Base-by-base conservation (phyloP, 768 basidiomycete species). In the Pleurotus eryngii region DNA sequence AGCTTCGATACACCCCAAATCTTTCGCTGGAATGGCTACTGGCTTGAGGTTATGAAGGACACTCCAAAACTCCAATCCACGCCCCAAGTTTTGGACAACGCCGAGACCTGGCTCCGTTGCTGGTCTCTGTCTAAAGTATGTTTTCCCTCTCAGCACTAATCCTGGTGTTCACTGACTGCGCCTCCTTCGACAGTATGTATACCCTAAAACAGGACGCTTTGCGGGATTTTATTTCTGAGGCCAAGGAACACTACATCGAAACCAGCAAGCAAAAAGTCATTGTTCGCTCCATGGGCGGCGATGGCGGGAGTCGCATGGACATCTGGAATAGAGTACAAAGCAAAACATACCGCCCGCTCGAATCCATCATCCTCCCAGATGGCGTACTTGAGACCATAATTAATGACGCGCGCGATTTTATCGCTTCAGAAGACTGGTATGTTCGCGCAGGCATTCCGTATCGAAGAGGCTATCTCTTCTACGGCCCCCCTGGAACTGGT, bases 401-500 rank as follows among this genome's bases (percentile, higher is more conserved):
- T 4, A 66, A 72, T 27, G 83, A 86, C 57, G 79, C 78, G 0
- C 69, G 70, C 18, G 82, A 84, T 55, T 86, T 85, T 59, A 63
- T 85, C 17, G 68, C 71, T 17, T 72, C 76, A 5, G 81, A 84
- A 58, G 71, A 77, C 22, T 86, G 84, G 84, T 86, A 85, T 60
- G 59, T 70, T 38, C 73, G 77, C 40, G 78, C 80, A 0, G 83
- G 84, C 0, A 85, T 85, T 47, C 83, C 84, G 1, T 77, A 84
- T 60, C 72, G 80, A 11, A 70, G 83, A 24, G 84, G 84, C 0
- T 84, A 82, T 59, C 68, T 85, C 15, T 68, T 86, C 4, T 72
- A 81, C 65, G 84, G 84, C 0, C 81, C 81, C 15, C 82, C 83
- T n/a, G 83, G 83, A 14, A 83, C 81, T 5, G 84, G 83, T 4